phyloP scores from a whole-genome alignment of 768 basidiomycete genomes.

The Calocybe gangraenosa region DNA sequence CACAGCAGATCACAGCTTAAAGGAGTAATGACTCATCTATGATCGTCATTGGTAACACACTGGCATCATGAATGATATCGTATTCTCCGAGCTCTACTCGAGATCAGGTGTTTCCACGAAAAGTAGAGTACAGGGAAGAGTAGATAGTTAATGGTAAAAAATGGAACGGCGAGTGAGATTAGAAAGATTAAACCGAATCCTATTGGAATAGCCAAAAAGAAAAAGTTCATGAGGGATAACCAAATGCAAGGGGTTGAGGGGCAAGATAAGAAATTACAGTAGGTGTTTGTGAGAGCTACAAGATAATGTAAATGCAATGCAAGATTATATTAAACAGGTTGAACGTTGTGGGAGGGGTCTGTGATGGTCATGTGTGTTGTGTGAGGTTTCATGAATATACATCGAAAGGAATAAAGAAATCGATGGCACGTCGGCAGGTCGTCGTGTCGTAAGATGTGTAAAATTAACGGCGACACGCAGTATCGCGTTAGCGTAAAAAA shows the following conservation, averaged over 20 bases:
- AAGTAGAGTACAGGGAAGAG: not conserved
- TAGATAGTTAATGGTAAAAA: not conserved
- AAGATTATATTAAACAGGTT: not conserved
- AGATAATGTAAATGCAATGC: conserved; percentile 2
- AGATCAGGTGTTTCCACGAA: not conserved
- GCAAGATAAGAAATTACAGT: not conserved
- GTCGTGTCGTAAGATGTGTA: conserved; percentile 15
- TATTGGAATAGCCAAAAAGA: conserved; percentile 14
- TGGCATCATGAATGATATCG: not conserved
- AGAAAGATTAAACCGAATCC: conserved; percentile 8
- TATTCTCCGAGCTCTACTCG: conserved; percentile 7
- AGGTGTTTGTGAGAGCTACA: too few species aligned
- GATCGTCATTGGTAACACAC: not conserved
- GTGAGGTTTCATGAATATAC: conserved; percentile 16
- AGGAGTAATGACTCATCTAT: not conserved
- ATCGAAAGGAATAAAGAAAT: conserved; percentile 17
- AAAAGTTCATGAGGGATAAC: conserved; percentile 8
- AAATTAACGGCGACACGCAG: conserved; percentile 5
- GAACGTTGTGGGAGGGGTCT: not conserved
- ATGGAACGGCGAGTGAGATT: not conserved
- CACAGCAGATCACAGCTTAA: too few species aligned
- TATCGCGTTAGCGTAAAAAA: conserved; percentile 10
- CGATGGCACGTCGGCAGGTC: conserved; percentile 3
- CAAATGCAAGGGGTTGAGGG: too few species aligned
- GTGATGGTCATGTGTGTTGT: conserved; percentile 7